Evolutionary conservation across 306 rosid species (phyloP), one percentile per base, ranked within the genome.

Genomic region (Rubus idaeus): DNA sequence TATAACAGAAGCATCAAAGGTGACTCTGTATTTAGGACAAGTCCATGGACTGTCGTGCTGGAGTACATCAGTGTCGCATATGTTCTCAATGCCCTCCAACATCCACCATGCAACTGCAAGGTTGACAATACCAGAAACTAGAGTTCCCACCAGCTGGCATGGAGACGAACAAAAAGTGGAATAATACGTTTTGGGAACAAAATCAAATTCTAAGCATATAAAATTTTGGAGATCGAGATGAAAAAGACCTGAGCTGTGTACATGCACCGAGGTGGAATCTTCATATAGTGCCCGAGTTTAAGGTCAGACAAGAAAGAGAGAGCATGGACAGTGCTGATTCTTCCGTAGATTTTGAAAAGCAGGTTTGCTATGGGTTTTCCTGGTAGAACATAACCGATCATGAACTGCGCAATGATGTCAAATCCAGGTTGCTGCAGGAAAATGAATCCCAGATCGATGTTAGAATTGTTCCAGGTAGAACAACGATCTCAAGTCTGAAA

Each of bases 31-130:
- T 58, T 96, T 96, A 4, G 99, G 99, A 77, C 99, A 96, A 44
- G 99, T 96, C 99, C 99, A 96, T 2, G 99, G 97, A 67, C 96
- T 90, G 82, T 96, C 90, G 7, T 89, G 90, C 62, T 85, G 96
- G 20, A 72, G 74, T 16, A 80, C 79, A 23, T 96, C 98, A 55
- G 87, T 88, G 78, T 88, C 88, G 14, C 99, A 96, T 12, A 95
- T 86, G 77, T 89, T 91, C 47, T 89, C 86, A 18, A 96, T 88
- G 84, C 63, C 76, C 53, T 83, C 99, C 82, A 96, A 77, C 99
- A 96, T 96, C 99, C 99, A 96, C 99, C 99, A 96, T 10, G 99
- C 99, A 70, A 92, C 97, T 14, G 89, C 87, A 23, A 96, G 96
- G 87, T 96, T 92, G 69, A 92, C 93, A 21, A 75, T 73, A 17